Evolutionary conservation across 2,329 filamentous ascomycete species (phyloP), one percentile per base, ranked within the genome.

Genomic region (Talaromyces sp.): DNA sequence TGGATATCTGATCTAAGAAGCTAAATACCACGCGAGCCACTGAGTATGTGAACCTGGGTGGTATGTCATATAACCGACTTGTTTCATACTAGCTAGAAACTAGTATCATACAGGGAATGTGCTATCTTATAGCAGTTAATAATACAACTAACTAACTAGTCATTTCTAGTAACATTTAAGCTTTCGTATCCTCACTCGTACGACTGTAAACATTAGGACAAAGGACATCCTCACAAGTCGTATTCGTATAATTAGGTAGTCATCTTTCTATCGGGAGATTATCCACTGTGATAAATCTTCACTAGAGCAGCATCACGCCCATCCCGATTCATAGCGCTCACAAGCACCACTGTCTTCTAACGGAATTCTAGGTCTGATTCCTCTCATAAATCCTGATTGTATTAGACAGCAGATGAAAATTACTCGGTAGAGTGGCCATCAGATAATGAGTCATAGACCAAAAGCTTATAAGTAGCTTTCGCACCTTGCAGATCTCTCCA

Each of bases 221-320:
- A 31, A 7, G 27, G 6, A 31, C 27, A 6, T 6, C 27, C 27
- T 31, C 16, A 31, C 52, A 56, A 56, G 52, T 31, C 16, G 16
- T 33, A 31, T 56, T 56, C 16, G 37, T 56, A 33, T 56, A 56
- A 56, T 22, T 2, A 22, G 22, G 22, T 33, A 22, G 37, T 56
- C 33, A 13, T 56, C 52, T 56, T 56, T 37, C 52, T 31, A 56
- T 56, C 52, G 31, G 31, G 52, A 33, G 37, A 31, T n/a, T n/a
- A 56, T 56, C n/a, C 33, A 37, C 22, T n/a, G 52, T 56, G 14
- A 33, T 37, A 56, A 2, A 56, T 56, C 52, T n/a, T 56, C 22
- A 22, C 37, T 56, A 37, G 22, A 56, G 52, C 31, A 56, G 58
- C 58, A 60, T 60, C 43, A 19, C n/a, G 58, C 24, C 58, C 58